phyloP scores from a whole-genome alignment of 2,329 filamentous ascomycete species.

The Penicillium sp. region DNA sequence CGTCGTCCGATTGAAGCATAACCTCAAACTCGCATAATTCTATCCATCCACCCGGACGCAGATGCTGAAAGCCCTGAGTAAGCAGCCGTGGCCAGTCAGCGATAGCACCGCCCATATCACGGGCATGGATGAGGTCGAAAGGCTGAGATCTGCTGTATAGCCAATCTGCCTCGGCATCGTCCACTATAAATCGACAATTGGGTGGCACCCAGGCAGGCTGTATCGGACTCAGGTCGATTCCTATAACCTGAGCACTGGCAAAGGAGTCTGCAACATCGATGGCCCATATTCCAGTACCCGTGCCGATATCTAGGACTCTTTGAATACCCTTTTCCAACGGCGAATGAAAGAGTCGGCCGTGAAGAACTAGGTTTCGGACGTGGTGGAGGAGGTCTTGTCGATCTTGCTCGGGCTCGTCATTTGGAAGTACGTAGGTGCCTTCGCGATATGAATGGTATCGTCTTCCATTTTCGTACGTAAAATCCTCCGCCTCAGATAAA shows the following conservation, averaged over 20 bases:
- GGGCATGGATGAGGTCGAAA: constrained; percentile 38
- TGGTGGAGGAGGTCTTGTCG: constrained; percentile 40
- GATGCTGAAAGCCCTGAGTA: constrained; percentile 28
- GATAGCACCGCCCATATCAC: constrained; percentile 36
- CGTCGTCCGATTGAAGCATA: constrained; percentile 34
- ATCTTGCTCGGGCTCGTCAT: constrained; percentile 39
- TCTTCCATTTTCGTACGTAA: constrained; percentile 29
- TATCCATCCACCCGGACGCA: constrained; percentile 54
- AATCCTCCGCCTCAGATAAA: constrained; percentile 25
- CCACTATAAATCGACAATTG: constrained; percentile 37
- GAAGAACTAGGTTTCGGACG: constrained; percentile 39
- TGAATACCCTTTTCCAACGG: constrained; percentile 34
- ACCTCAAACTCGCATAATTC: constrained; percentile 47
- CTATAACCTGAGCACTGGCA: constrained; percentile 45
- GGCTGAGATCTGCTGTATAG: constrained; percentile 24
- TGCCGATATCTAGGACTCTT: constrained; percentile 43
- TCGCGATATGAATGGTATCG: constrained; percentile 32
- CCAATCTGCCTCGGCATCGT: constrained; percentile 38
- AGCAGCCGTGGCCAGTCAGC: constrained; percentile 30
- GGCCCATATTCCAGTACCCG: constrained; percentile 40
- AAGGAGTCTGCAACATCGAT: constrained; percentile 40
- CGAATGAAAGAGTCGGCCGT: constrained; percentile 39
- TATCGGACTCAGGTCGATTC: constrained; percentile 51
- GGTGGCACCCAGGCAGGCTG: constrained; percentile 41
- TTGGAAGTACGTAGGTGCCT: constrained; percentile 37